phyloP scores from a whole-genome alignment of 768 basidiomycete genomes.

The Daedaleopsis sinensis region DNA sequence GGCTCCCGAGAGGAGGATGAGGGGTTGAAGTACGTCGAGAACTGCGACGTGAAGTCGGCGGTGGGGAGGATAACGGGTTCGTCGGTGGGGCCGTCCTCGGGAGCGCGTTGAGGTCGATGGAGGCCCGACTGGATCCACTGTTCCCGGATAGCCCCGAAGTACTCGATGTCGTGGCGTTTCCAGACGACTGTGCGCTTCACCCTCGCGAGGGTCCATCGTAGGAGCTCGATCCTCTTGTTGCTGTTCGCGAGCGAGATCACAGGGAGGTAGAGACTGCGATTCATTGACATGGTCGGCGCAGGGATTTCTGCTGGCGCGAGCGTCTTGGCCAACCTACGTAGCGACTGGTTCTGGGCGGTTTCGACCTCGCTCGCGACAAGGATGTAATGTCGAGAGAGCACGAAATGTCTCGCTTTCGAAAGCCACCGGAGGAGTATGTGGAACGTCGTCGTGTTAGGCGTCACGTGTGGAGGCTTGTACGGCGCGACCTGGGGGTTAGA shows the following conservation, averaged over 20 bases:
- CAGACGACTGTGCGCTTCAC: slow-evolving; percentile 46
- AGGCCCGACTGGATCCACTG: slow-evolving; percentile 21
- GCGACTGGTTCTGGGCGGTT: slow-evolving; percentile 34
- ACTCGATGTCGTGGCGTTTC: slow-evolving; percentile 52
- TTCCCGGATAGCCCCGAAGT: slow-evolving; percentile 37
- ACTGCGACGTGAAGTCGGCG: slow-evolving; percentile 5
- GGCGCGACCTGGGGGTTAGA: slow-evolving; percentile 42
- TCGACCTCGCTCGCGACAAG: slow-evolving; percentile 54
- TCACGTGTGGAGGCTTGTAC: slow-evolving; percentile 45
- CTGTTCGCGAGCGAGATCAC: slow-evolving; percentile 62
- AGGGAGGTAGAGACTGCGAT: slow-evolving; percentile 56
- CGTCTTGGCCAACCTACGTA: slow-evolving; percentile 30
- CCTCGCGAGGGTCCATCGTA: slow-evolving; percentile 61
- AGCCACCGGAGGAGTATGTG: slow-evolving; percentile 62
- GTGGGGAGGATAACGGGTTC: background rate
- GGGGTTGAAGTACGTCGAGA: slow-evolving; percentile 21
- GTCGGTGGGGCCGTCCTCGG: background rate
- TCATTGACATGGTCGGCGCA: slow-evolving; percentile 58
- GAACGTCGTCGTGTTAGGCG: slow-evolving; percentile 71
- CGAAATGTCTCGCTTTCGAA: slow-evolving; percentile 47
- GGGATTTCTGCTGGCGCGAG: slow-evolving; percentile 37
- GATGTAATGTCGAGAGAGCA: slow-evolving; percentile 69
- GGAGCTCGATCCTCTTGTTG: slow-evolving; percentile 56
- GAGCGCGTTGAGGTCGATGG: slow-evolving; percentile 15
- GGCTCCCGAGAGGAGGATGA: slow-evolving; percentile 9